Conservation (phyloP, 2,329 filamentous ascomycete species). For the Paraconiothyrium sp. region DNA sequence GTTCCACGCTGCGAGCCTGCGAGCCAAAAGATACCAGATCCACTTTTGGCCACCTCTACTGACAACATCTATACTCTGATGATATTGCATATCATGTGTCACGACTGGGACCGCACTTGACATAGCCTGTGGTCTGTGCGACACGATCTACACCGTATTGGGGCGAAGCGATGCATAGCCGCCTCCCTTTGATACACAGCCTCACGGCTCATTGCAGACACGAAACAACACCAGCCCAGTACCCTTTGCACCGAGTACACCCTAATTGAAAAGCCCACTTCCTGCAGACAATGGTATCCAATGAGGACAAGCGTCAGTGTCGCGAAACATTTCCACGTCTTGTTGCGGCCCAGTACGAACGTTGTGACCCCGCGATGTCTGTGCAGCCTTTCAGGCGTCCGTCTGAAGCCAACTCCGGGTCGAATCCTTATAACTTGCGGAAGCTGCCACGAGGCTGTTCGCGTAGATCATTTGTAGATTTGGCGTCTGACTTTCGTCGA, state of each 20-base stretch:
- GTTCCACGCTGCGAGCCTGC: too few species aligned
- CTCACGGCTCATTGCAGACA: conserved; percentile 6
- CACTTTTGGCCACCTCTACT: too few species aligned
- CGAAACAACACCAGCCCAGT: not conserved
- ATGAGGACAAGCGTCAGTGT: not conserved
- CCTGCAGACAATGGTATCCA: not conserved
- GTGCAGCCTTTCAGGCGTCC: not conserved
- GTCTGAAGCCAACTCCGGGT: not conserved
- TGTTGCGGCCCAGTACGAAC: not conserved
- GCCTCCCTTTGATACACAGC: conserved; percentile 4
- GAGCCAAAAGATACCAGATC: too few species aligned
- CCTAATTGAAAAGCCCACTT: not conserved
- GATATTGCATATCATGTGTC: not conserved
- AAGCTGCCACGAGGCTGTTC: not conserved
- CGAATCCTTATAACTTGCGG: not conserved
- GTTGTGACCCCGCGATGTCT: not conserved
- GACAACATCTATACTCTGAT: too few species aligned
- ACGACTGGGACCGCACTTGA: not conserved
- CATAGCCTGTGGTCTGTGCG: conserved; percentile 8
- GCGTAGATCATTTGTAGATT: too few species aligned
- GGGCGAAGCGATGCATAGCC: not conserved
- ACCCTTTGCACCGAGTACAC: conserved; percentile 1
- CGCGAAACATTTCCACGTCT: not conserved
- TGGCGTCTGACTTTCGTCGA: too few species aligned
- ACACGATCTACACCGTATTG: conserved; percentile 1